Evolutionary conservation across 2,329 filamentous ascomycete genomes (phyloP), one percentile per base, ranked within the genome.

Genomic region (Aureobasidium sp.): DNA sequence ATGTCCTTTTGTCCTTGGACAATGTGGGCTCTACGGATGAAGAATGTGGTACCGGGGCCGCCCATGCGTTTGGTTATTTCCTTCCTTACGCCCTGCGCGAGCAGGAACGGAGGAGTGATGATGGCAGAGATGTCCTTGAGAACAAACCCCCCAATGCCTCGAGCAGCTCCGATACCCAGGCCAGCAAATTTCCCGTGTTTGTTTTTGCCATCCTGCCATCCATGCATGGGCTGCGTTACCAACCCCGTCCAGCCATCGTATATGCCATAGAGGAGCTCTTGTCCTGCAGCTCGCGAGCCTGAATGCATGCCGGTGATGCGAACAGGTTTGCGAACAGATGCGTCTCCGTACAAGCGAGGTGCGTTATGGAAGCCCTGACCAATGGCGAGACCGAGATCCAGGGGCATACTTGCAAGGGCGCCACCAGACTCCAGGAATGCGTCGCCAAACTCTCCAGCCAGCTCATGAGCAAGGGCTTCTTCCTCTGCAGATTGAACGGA

Each of bases 341-440:
- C 85, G 68, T 96, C 91, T 45, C 91, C 89, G 70, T 96, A 96
- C 0, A 96, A 77, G 66, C 84, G 87, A 0, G 92, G 91, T 6
- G 89, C 87, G 68, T 96, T 96, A 70, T 93, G 88, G 71, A 96
- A 95, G 0, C 92, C 92, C 72, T 88, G 89, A 0, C 91, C 88
- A 41, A 96, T 75, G 0, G 89, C 89, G 45, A 96, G 76, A 44
- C 89, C 90, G 65, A 96, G 88, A 71, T 96, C 90, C 81, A 94
- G 87, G 0, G 91, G 92, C 1, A 87, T 87, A 67, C 89, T 90
- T 63, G 93, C 79, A 5, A 89, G 84, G n/a, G 88, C 86, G 10
- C 82, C 82, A 5, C 92, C 84, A 51, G 94, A 87, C n/a, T 85
- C 83, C 27, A 84, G 82, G 39, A 91, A 81, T 1, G 87, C 85